These are phyloP conservation scores for Pestalotiopsis sp. DNA, from an alignment of 2,329 filamentous ascomycete genomes.

Conservation along the genomic window DNA sequence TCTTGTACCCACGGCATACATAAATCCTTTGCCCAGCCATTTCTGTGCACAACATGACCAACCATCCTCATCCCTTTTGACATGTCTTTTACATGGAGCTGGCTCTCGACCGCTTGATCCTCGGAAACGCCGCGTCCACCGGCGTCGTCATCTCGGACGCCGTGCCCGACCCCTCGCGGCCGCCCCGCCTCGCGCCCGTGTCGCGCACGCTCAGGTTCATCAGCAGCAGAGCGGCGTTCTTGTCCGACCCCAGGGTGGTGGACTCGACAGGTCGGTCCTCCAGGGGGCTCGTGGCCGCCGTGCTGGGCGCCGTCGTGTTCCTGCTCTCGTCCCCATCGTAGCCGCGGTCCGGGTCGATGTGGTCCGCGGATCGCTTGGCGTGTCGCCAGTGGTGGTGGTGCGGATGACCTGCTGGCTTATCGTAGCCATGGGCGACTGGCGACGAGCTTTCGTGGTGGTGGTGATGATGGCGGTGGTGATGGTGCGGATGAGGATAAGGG, in stretches of 20 bases:
- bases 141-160: constrained; percentile 23
- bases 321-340: constrained; percentile 21
- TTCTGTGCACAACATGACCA: background rate
- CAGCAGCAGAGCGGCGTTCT: constrained; percentile 48
- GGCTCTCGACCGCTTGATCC: constrained; percentile 43
- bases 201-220: constrained; percentile 49
- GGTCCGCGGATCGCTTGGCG: constrained; percentile 28
- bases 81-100: constrained; percentile 35
- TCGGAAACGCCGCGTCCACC: constrained; percentile 25
- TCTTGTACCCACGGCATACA: no score
- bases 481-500: constrained; percentile 10
- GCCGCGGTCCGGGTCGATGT: constrained; percentile 26
- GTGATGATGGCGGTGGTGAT: constrained; percentile 14
- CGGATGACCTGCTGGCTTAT: background rate
- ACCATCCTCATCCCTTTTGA: background rate
- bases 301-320: constrained; percentile 2
- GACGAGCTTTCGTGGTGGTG: constrained; percentile 4
- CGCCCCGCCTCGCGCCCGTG: constrained; percentile 10
- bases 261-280: background rate
- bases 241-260: constrained; percentile 34
- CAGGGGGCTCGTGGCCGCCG: constrained; percentile 9
- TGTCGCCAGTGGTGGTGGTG: constrained; percentile 10
- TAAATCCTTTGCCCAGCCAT: background rate
- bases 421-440: background rate
- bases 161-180: constrained; percentile 11